Base-by-base conservation (phyloP, 257 asterid species). In the Coffea canephora region DNA sequence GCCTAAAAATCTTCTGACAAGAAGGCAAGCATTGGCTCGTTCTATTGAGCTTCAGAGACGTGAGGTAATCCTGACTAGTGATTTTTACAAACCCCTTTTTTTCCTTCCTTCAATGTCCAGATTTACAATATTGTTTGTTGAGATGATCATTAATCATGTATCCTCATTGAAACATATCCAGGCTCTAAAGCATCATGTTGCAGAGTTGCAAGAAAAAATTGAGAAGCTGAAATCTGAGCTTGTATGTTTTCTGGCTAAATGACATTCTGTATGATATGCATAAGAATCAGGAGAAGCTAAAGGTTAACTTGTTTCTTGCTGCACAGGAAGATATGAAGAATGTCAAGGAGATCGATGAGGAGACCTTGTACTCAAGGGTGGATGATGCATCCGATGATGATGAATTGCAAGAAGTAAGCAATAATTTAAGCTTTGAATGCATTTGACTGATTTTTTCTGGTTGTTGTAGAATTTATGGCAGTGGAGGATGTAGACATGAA, bases 31-130 rank as follows among this genome's bases (percentile, higher is more conserved):
- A 23, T 91, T 95, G 79, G 96, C 96, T 71, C 94, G 97, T 52
- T 87, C 99, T 45, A 83, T 92, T 76, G 99, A 93, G 85, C 98
- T 95, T 81, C 99, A 95, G 87, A 84, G 97, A 75, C 93, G 97
- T 12, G 98, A 92, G 97, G 99, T 92, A 84, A 84, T 79, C 59
- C 8, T 15, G 67, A 41, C 48, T 6, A 31, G 36, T 41, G 41
- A 19, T 21, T 50, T n/a, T 27, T 68, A 6, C 12, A 34, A 36
- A 36, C 36, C 31, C 31, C 7, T 49, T 48, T 8, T 48, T 21
- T 77, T 14, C 16, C 27, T 39, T 48, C 48, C 15, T 62, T 55
- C 3, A 48, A 43, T 18, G 52, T 52, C 55, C 39, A 19, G 78
- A 55, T 39, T 21, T 46, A 10, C n/a, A 9, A 11, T 1, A 5